A percentile compares a stretch with the other conserved stretches of the same genome.
Evolutionary conservation across 2,329 filamentous ascomycete genomes (phyloP).

Genomic region (Fonsecaea pugnacius): DNA sequence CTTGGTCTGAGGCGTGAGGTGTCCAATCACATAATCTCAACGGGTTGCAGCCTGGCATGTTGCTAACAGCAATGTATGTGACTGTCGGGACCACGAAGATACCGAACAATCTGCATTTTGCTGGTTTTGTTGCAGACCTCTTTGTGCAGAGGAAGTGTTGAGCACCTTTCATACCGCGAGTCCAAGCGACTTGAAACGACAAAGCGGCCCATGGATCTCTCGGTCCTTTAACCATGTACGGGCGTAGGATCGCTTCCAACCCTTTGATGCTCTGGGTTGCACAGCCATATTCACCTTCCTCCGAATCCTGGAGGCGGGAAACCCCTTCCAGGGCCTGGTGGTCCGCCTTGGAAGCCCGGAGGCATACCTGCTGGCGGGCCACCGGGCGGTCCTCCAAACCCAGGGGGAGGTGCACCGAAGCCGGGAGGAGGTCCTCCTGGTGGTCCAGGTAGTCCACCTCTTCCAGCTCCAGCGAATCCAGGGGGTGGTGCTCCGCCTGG

Average conservation of each 20-base stretch:
- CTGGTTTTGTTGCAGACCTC: background rate
- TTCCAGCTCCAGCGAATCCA: constrained; percentile 25
- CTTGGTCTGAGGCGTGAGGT: background rate
- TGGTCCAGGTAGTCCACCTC: constrained; percentile 24
- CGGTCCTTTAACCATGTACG: background rate
- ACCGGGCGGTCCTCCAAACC: constrained; percentile 50
- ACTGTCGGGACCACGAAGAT: background rate
- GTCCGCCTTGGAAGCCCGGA: constrained; percentile 71
- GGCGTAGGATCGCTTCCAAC: no score
- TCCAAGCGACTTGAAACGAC: background rate
- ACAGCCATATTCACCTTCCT: constrained; percentile 35
- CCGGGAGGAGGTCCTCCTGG: constrained; percentile 15
- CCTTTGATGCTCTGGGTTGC: background rate
- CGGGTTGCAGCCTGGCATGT: background rate
- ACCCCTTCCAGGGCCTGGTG: constrained; percentile 60
- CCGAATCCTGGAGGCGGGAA: constrained; percentile 58
- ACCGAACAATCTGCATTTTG: background rate
- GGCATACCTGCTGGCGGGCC: constrained; percentile 46
- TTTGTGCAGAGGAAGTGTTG: background rate
- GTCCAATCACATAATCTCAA: background rate
- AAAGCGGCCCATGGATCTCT: background rate
- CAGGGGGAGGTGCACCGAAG: constrained; percentile 48
- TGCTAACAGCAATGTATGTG: background rate
- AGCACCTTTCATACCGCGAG: background rate
- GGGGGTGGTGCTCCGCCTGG: constrained; percentile 27